Base-by-base conservation (phyloP, 2,329 filamentous ascomycete species). In the Neopestalotiopsis rosae region DNA sequence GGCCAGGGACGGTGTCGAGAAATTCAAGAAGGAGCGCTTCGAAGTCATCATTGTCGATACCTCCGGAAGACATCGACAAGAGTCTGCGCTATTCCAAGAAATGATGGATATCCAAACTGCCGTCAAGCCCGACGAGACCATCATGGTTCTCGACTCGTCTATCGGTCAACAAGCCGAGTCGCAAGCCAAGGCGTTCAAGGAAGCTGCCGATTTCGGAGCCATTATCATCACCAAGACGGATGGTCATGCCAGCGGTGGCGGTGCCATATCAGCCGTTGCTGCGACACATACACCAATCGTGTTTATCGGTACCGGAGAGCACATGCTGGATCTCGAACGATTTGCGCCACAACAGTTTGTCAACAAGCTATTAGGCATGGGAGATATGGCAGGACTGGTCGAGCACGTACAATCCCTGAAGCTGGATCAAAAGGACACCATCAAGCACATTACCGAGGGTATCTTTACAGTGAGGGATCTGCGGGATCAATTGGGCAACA, bases 151-250 rank as follows among this genome's bases (percentile, higher is more conserved):
- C 34, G 96, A 99, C 80, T 93, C 95, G 32, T 97, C 94, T 42
- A 99, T 99, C 74, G 96, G 96, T 78, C 96, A 99, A 79, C 93
- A 96, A 73, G 96, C 96, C 6, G 96, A 99, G 81, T 90, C 93
- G 1, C 96, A 99, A 79, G 94, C 94, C 66, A 92, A 97, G 76
- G 96, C 96, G 0, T 99, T 99, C 89, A 99, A 99, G 81, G 94
- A 97, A 73, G 94, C 95, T 0, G 95, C 96, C 42, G 94, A 98
- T 80, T 99, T 98, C 75, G 96, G 96, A 78, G 94, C 96, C 72
- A 99, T 99, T 76, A 97, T 99, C 78, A 98, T 99, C 78, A 99
- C 96, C 66, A 99, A 99, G 85, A 98, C 95, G 0, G 96, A 99
- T 78, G 96, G 96, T 72, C 94, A 97, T 74, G 96, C 96, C 1